Evolutionary conservation across 2,329 filamentous ascomycete genomes (phyloP), one percentile per base, ranked within the genome.

Genomic region (Penicillium sp.): DNA sequence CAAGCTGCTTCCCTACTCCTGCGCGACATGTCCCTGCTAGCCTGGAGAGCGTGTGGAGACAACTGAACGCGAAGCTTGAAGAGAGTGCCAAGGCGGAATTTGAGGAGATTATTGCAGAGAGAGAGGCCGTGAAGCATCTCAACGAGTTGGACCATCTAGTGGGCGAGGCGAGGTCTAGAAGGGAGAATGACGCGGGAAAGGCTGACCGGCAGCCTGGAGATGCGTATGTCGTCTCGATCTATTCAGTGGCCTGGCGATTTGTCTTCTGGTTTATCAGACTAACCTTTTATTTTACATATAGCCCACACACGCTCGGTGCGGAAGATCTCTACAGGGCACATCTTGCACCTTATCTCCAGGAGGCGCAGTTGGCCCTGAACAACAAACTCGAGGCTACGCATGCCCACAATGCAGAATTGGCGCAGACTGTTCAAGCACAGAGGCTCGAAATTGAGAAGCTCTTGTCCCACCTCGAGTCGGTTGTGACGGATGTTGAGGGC

Each of bases 1-100:
- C 77, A 0, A 67, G 77, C 16, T 84, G 80, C 53, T 83, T 83
- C 49, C 80, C 80, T 0, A 84, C 80, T 0, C 75, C 79, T 2
- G 76, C 79, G 13, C 67, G 70, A 52, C 69, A 80, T 52, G 77
- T 77, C 8, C 75, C 78, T 1, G 74, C 73, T 17, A 73, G 72
- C 28, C 56, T 84, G 41, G 74, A 79, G 52, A 69, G 70, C 3
- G 67, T 84, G 15, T 78, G 79, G 64, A 68, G 73, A 38, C 77
- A 82, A 48, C 71, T 83, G 48, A 76, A 77, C 28, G 71, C 72
- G 35, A 75, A 80, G 50, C 59, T 83, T 36, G 77, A 80, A 49
- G 73, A 76, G 47, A 72, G 73, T 36, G 78, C 77, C 47, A 73
- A 65, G 58, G 70, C 70, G 11, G 77, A 83, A 50, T 83, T 83